Conservation (phyloP, 2,329 filamentous ascomycete species). For the Trichoderma sp. region DNA sequence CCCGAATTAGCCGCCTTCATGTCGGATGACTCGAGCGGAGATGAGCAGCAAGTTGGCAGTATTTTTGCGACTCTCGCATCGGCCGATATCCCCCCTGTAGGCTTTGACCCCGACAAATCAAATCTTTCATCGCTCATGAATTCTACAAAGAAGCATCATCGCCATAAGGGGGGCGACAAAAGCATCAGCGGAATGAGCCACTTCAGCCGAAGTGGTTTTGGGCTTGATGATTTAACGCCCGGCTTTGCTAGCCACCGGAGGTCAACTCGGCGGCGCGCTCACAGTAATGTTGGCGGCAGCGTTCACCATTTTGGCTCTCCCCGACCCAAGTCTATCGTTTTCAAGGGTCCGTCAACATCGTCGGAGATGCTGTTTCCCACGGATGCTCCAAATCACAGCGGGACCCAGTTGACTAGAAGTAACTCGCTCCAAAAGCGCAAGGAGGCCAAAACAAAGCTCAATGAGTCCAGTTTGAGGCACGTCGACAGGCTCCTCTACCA, state of each 20-base stretch:
- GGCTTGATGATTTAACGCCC: constrained; percentile 60
- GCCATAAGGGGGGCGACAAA: constrained; percentile 74
- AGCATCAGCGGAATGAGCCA: constrained; percentile 72
- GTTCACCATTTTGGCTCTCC: constrained; percentile 73
- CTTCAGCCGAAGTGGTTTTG: constrained; percentile 66
- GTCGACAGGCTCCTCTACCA: constrained; percentile 84
- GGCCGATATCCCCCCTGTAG: constrained; percentile 64
- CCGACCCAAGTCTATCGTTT: constrained; percentile 61
- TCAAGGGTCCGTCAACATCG: constrained; percentile 59
- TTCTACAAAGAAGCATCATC: constrained; percentile 70
- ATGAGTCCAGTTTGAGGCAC: constrained; percentile 84
- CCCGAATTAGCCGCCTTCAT: constrained; percentile 94
- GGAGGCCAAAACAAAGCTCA: constrained; percentile 79
- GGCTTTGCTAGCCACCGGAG: constrained; percentile 64
- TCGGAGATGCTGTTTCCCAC: constrained; percentile 56
- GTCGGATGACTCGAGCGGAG: constrained; percentile 92
- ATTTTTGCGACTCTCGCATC: constrained; percentile 78
- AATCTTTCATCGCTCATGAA: constrained; percentile 74
- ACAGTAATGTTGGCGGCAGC: constrained; percentile 79
- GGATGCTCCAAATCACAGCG: constrained; percentile 51
- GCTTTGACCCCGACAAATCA: constrained; percentile 73
- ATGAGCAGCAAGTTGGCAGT: constrained; percentile 81
- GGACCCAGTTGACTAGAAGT: constrained; percentile 68
- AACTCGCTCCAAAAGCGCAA: constrained; percentile 78
- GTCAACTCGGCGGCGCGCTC: constrained; percentile 73